Evolutionary conservation across 1,284 basidiomycete genomes (phyloP), one percentile per base, ranked within the genome.

Genomic region (Austroboletus novae-zelandiae): DNA sequence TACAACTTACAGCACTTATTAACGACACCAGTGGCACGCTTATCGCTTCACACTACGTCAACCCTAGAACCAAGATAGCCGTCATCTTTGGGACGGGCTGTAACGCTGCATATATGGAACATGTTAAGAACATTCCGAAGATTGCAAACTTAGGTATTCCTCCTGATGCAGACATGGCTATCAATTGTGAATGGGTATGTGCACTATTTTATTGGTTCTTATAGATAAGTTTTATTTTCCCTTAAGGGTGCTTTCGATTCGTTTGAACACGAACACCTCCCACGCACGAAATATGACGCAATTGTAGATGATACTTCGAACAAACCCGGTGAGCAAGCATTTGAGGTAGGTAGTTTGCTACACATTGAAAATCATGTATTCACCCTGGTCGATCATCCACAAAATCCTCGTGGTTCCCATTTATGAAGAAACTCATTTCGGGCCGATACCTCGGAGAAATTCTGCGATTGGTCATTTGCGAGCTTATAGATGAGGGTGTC

Each of bases 31-130:
- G 96, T 1, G 95, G 95, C 46, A 97, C 95, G 4, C 82, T 99
- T 32, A 94, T 99, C 60, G 96, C 96, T 7, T 98, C 94, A 7
- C 89, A 93, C 74, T 99, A 99, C 62, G 94, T 98, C 58, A 91
- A 93, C 66, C 89, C 91, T 2, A 75, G 74, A 59, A 97, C 95
- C 36, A 89, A 90, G 67, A 96, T 98, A 57, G 95, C 93, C 2
- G 89, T 92, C 67, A 99, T 99, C 66, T 97, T 98, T 61, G 97
- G 96, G 35, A 99, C 96, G 3, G 96, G 96, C 1, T 99, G 96
- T 69, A 99, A 99, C 69, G 97, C 96, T 1, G 96, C 96, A 5
- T 96, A 95, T 67, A 94, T 94, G 90, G 96, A 99, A 70, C 85
- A 86, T 53, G 81, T 95, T 17, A 71, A 72, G 32, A 76, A 83